Conservation (phyloP, 1,139 yeast species). For the Blastobotrys capitulatus region DNA sequence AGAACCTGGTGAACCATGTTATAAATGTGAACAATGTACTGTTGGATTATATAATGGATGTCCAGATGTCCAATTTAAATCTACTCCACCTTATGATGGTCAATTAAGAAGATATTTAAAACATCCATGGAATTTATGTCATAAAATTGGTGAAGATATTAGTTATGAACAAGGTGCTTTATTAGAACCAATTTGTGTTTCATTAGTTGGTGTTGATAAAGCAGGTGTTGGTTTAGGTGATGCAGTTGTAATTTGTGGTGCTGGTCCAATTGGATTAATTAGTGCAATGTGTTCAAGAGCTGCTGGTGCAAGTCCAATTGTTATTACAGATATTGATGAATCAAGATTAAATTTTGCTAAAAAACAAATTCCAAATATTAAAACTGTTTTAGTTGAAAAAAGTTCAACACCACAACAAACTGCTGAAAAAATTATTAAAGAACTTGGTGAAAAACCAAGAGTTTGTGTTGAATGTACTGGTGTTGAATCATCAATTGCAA, state of each 20-base stretch:
- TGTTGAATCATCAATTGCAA: slow-evolving; percentile 57
- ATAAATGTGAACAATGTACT: slow-evolving; percentile 68
- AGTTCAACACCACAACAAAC: slow-evolving; percentile 32
- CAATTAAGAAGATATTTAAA: slow-evolving; percentile 67
- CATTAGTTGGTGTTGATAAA: slow-evolving; percentile 72
- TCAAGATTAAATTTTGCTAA: slow-evolving; percentile 24
- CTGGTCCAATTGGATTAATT: slow-evolving; percentile 88
- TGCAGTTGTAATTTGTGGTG: slow-evolving; percentile 75
- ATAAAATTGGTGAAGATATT: slow-evolving; percentile 59
- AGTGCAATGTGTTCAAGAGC: slow-evolving; percentile 75
- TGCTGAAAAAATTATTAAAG: slow-evolving; percentile 37
- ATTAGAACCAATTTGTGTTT: slow-evolving; percentile 84
- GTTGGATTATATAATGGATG: slow-evolving; percentile 74
- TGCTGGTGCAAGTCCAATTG: slow-evolving; percentile 70
- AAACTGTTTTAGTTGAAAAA: slow-evolving; percentile 23
- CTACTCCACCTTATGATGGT: slow-evolving; percentile 71
- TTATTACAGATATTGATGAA: slow-evolving; percentile 48
- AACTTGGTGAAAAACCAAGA: slow-evolving; percentile 47
- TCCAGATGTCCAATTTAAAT: slow-evolving; percentile 81
- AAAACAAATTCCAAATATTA: slow-evolving; percentile 31
- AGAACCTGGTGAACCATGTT: slow-evolving; percentile 80
- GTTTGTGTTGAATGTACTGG: slow-evolving; percentile 72
- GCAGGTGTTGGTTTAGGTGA: slow-evolving; percentile 70
- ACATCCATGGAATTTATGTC: slow-evolving; percentile 80
- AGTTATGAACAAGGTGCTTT: slow-evolving; percentile 81